Conservation (phyloP, 371 early-diverging fungal genomes). For the Syncephalastrum sp. region DNA sequence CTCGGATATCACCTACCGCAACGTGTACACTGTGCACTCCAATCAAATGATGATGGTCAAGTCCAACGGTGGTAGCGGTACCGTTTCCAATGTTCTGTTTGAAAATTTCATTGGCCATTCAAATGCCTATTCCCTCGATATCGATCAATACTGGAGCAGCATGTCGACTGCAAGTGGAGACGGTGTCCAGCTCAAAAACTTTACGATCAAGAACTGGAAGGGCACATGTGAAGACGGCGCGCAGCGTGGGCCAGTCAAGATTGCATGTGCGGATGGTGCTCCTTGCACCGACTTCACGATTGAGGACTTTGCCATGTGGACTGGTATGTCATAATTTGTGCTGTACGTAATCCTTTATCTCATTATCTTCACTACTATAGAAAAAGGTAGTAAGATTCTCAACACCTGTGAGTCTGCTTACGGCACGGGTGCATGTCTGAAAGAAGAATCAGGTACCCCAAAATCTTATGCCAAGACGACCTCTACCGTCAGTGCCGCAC, state of each 20-base stretch:
- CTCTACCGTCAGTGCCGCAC: neutral
- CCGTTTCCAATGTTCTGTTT: slow-evolving; percentile 4
- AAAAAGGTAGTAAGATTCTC: neutral
- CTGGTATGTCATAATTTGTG: neutral
- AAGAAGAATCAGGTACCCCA: neutral
- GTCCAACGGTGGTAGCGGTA: slow-evolving; percentile 6
- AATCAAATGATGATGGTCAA: slow-evolving; percentile 12
- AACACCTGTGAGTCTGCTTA: slow-evolving; percentile 5
- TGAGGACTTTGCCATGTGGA: slow-evolving; percentile 8
- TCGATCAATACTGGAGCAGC: slow-evolving; percentile 8
- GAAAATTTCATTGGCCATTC: slow-evolving; percentile 6
- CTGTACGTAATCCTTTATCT: too few relatives aligned
- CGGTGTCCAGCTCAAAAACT: slow-evolving; percentile 4
- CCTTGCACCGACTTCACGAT: slow-evolving; percentile 6
- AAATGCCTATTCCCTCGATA: slow-evolving; percentile 1
- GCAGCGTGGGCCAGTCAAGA: slow-evolving; percentile 5
- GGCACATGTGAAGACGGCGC: slow-evolving; percentile 3
- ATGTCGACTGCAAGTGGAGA: neutral
- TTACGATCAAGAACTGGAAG: slow-evolving; percentile 6
- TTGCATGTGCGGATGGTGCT: slow-evolving; percentile 5
- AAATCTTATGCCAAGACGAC: neutral
- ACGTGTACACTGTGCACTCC: neutral
- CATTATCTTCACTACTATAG: neutral
- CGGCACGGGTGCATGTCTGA: slow-evolving; percentile 1
- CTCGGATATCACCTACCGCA: slow-evolving; percentile 4